Percentiles rank a stretch among this genome's conserved stretches.
Conservation (phyloP, 2,329 filamentous ascomycete species). For the Aureobasidium vineae region DNA sequence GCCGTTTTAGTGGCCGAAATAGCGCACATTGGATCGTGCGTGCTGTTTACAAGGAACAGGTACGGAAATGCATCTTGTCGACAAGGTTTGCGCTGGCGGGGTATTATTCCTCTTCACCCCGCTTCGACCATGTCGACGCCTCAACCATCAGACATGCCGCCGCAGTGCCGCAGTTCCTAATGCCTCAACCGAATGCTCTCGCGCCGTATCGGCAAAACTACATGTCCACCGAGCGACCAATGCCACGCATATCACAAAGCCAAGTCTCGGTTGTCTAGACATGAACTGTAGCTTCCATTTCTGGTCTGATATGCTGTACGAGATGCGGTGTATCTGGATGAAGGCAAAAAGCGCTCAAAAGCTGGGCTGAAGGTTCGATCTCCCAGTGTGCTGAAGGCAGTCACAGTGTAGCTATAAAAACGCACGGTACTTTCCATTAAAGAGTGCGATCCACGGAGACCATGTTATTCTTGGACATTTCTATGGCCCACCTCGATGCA, state of each 20-base stretch:
- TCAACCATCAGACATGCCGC: conserved; percentile 1
- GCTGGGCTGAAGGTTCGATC: no score
- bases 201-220: background rate
- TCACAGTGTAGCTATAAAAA: no score
- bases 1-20: conserved; percentile 23
- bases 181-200: conserved; percentile 17
- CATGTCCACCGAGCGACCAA: background rate
- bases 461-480: no score
- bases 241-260: background rate
- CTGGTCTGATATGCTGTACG: background rate
- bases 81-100: conserved; percentile 19
- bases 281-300: background rate
- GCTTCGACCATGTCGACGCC: conserved; percentile 3
- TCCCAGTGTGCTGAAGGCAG: no score
- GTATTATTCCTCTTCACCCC: background rate
- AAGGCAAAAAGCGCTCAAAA: no score
- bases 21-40: conserved; percentile 2
- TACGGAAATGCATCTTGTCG: background rate
- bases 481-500: no score
- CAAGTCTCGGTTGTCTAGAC: background rate
- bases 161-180: conserved; percentile 1
- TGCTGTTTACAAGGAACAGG: background rate
- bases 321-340: no score
- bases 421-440: no score
- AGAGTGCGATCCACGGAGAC: no score